These are phyloP conservation scores for Botrytis fabae DNA, from an alignment of 2,329 filamentous ascomycete genomes.

Conservation along the genomic window DNA sequence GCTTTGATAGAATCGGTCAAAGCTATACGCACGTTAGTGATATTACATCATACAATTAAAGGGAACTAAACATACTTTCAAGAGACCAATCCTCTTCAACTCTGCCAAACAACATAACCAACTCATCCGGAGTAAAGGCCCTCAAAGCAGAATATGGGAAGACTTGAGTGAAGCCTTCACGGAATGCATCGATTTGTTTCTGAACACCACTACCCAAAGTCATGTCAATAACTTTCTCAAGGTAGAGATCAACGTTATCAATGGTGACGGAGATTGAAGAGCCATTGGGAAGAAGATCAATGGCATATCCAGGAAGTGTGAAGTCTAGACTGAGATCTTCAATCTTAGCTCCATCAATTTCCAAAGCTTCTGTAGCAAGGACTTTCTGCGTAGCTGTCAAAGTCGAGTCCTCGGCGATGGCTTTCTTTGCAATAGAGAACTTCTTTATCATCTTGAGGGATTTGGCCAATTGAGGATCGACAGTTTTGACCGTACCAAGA, in stretches of 20 bases:
- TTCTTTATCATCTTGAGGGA: conserved; percentile 86
- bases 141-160: conserved; percentile 92
- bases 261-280: conserved; percentile 76
- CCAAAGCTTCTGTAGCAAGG: conserved; percentile 65
- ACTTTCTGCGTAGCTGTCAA: conserved; percentile 71
- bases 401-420: conserved; percentile 69
- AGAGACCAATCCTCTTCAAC: conserved; percentile 96
- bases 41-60: background rate
- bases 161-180: conserved; percentile 86
- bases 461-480: conserved; percentile 82
- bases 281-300: conserved; percentile 78
- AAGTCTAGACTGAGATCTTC: conserved; percentile 93
- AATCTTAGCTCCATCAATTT: conserved; percentile 72
- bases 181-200: conserved; percentile 87
- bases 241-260: conserved; percentile 84
- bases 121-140: conserved; percentile 91
- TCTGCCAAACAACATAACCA: conserved; percentile 91
- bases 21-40: conserved; percentile 51
- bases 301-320: conserved; percentile 86
- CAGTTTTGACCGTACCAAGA: conserved; percentile 82
- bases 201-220: conserved; percentile 88
- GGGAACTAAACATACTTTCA: conserved; percentile 70
- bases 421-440: conserved; percentile 79
- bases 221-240: conserved; percentile 88
- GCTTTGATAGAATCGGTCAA: conserved; percentile 98